phyloP scores from a whole-genome alignment of 2,329 filamentous ascomycete species.

The Fusarium torreyae region DNA sequence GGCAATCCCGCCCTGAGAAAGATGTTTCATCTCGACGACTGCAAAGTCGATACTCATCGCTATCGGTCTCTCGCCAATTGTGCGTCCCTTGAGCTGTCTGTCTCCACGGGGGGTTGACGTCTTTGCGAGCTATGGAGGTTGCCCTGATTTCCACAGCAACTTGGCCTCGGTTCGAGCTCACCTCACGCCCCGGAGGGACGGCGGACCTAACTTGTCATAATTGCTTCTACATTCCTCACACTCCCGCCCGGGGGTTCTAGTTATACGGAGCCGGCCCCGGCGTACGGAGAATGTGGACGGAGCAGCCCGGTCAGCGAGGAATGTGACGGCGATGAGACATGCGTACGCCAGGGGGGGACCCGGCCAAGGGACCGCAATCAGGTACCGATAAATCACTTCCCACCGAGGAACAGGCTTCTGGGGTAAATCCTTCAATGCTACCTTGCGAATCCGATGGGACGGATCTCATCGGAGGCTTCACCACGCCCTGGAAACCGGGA shows the following conservation, averaged over 20 bases:
- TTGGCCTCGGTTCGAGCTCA: slow-evolving; percentile 11
- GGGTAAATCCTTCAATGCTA: slow-evolving; percentile 31
- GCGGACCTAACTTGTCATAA: slow-evolving; percentile 31
- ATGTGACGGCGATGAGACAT: slow-evolving; percentile 47
- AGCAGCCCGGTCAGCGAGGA: slow-evolving; percentile 37
- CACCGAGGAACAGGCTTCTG: slow-evolving; percentile 30
- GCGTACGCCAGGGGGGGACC: slow-evolving; percentile 16
- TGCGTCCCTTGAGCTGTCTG: slow-evolving; percentile 20
- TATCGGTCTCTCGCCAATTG: slow-evolving; percentile 24
- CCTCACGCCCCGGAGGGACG: slow-evolving; percentile 18
- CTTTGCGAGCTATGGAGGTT: slow-evolving; percentile 34
- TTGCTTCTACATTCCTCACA: slow-evolving; percentile 46
- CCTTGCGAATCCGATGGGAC: slow-evolving; percentile 35
- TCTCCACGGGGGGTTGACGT: slow-evolving; percentile 28
- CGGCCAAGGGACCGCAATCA: slow-evolving; percentile 27
- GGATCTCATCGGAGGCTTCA: slow-evolving; percentile 27
- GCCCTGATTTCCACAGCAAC: slow-evolving; percentile 45
- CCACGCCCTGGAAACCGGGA: slow-evolving; percentile 44
- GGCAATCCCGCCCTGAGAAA: slow-evolving; percentile 30
- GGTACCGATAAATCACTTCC: slow-evolving; percentile 26
- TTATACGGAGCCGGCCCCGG: slow-evolving; percentile 44
- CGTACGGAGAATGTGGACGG: slow-evolving; percentile 46
- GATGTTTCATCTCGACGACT: slow-evolving; percentile 34
- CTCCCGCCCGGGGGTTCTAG: slow-evolving; percentile 25
- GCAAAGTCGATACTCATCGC: slow-evolving; percentile 25